Percentiles rank a stretch among this genome's conserved stretches.
Conservation (phyloP, 2,329 filamentous ascomycete genomes). For the Macrophomina tecta region DNA sequence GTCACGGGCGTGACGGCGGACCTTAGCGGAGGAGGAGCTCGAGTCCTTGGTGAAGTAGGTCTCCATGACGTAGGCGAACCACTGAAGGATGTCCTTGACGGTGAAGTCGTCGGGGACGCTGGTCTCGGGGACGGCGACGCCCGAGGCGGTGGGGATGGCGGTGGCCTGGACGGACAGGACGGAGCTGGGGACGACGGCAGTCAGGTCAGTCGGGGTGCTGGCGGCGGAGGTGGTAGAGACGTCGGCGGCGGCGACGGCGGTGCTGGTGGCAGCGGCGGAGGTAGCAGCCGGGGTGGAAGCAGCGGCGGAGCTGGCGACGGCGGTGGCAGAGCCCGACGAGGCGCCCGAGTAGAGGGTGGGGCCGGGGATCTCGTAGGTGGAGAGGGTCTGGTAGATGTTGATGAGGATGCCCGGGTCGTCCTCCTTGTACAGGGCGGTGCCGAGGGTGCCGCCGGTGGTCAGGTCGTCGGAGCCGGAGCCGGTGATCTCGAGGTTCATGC, state of each 20-base stretch:
- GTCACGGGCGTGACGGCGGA: constrained; percentile 31
- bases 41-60: constrained; percentile 25
- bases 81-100: constrained; percentile 41
- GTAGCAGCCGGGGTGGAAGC: constrained; percentile 15
- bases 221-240: constrained; percentile 20
- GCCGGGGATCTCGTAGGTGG: constrained; percentile 59
- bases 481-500: constrained; percentile 66
- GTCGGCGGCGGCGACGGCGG: constrained; percentile 23
- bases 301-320: constrained; percentile 21
- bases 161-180: constrained; percentile 13
- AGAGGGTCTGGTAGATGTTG: constrained; percentile 62
- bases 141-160: constrained; percentile 23
- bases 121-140: constrained; percentile 16
- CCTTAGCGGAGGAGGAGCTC: background rate
- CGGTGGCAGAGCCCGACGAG: constrained; percentile 28
- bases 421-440: constrained; percentile 62
- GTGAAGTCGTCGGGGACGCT: constrained; percentile 42
- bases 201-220: constrained; percentile 30
- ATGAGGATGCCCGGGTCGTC: constrained; percentile 64
- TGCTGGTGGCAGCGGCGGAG: constrained; percentile 10
- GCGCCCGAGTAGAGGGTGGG: constrained; percentile 47
- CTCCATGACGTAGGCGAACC: constrained; percentile 36
- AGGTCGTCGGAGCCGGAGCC: constrained; percentile 57
- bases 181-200: constrained; percentile 31
- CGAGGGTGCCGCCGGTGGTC: constrained; percentile 55